Evolutionary conservation across 306 rosid genomes (phyloP).

Genomic region (Purshia tridentata): DNA sequence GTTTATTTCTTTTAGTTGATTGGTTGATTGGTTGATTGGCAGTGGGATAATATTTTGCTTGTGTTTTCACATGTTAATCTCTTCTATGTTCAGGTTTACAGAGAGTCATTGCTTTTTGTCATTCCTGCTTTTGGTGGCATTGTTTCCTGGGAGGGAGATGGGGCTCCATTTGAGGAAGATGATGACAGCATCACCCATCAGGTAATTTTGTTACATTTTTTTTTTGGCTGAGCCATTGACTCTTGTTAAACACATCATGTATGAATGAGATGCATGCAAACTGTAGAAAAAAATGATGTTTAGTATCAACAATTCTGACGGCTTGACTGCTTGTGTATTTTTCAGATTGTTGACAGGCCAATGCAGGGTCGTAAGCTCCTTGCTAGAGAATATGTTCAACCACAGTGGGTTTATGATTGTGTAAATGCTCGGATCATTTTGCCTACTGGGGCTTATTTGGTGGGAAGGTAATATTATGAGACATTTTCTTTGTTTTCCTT

Average conservation of each 20-base stretch:
- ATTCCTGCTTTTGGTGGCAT: constrained; percentile 93
- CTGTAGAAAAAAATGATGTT: neutral
- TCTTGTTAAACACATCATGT: neutral
- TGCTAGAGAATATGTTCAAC: constrained; percentile 88
- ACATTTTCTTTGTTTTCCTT: neutral
- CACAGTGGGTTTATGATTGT: constrained; percentile 92
- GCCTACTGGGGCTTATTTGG: constrained; percentile 70
- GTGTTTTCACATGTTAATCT: neutral
- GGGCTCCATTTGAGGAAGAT: constrained; percentile 71
- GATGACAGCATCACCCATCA: constrained; percentile 83
- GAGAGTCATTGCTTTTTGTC: constrained; percentile 82
- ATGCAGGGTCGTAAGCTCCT: constrained; percentile 62
- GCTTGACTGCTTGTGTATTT: constrained; percentile 26
- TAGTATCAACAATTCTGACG: constrained; percentile 11
- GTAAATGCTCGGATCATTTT: constrained; percentile 73
- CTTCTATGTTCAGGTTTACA: constrained; percentile 55
- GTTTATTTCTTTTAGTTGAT: neutral
- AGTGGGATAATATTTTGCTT: neutral
- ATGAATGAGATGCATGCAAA: too few species aligned
- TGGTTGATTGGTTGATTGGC: neutral
- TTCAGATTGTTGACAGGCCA: constrained; percentile 84
- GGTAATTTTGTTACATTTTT: constrained; percentile 36
- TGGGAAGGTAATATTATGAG: constrained; percentile 62
- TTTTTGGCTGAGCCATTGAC: neutral
- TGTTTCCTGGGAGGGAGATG: constrained; percentile 94